Evolutionary conservation across 2,329 filamentous ascomycete genomes (phyloP).

Genomic region (Penicillium psychrosexuale): DNA sequence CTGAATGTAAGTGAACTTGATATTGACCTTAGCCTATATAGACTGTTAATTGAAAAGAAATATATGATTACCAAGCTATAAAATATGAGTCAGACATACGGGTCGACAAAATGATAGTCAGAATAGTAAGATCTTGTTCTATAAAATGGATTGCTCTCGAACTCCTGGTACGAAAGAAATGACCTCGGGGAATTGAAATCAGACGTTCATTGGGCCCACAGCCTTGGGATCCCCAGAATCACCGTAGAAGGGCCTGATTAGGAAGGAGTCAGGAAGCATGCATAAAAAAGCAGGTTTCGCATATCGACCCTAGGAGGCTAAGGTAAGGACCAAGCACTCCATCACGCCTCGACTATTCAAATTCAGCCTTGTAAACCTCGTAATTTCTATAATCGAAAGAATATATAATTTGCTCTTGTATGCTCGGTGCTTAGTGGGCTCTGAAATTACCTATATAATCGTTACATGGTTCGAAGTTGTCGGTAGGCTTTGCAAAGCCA

Average conservation of each 20-base stretch:
- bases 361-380: neutral
- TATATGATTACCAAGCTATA: neutral
- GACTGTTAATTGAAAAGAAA: neutral
- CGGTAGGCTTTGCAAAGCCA: neutral
- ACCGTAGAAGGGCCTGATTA: neutral
- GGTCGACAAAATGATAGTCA: neutral
- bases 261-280: neutral
- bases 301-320: no score
- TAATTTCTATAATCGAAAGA: neutral
- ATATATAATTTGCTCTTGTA: neutral
- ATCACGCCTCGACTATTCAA: neutral
- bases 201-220: neutral
- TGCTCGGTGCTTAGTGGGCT: neutral
- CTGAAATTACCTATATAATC: neutral
- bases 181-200: neutral
- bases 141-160: neutral
- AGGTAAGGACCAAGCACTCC: neutral
- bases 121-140: neutral
- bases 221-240: no score
- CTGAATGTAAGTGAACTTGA: neutral
- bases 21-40: no score
- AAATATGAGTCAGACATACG: neutral
- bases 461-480: no score
- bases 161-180: no score
- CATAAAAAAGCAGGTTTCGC: neutral